phyloP scores from a whole-genome alignment of 805 yeast species.

The Saturnispora mendoncae region DNA sequence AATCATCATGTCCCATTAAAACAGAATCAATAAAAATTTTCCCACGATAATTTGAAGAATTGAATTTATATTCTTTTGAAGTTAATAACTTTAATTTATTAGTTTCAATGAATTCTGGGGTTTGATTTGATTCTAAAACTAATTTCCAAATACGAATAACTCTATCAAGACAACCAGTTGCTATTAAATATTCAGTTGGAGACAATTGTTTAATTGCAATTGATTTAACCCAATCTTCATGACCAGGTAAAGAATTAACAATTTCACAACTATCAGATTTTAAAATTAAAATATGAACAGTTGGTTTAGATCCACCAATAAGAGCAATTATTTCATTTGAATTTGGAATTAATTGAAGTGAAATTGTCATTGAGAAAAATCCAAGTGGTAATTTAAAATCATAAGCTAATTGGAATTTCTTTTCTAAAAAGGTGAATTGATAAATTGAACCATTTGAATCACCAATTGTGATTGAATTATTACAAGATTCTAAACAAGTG shows the following conservation, averaged over 20 bases:
- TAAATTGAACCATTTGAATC: conserved; percentile 52
- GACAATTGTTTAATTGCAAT: conserved; percentile 45
- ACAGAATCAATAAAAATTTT: conserved; percentile 82
- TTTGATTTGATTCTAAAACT: conserved; percentile 45
- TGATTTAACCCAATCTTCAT: conserved; percentile 92
- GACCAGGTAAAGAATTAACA: conserved; percentile 66
- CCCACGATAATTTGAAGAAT: conserved; percentile 28
- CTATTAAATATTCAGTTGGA: conserved; percentile 44
- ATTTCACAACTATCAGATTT: conserved; percentile 21
- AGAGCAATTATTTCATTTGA: conserved; percentile 42
- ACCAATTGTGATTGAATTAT: conserved; percentile 45
- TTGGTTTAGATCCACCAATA: conserved; percentile 61
- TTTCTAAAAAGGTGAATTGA: conserved; percentile 37
- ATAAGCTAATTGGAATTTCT: conserved; percentile 26
- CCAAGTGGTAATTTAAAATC: conserved; percentile 31
- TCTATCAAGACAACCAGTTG: conserved; percentile 89
- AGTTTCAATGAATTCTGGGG: conserved; percentile 36
- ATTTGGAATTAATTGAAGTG: conserved; percentile 26
- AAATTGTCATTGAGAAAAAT: conserved; percentile 40
- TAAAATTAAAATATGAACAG: conserved; percentile 35
- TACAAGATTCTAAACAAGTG: conserved; percentile 14
- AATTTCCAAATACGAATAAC: conserved; percentile 87
- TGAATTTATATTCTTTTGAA: conserved; percentile 64
- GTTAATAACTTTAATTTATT: conserved; percentile 46
- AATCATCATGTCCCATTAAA: conserved; percentile 96